Percentiles rank a stretch among this genome's conserved stretches.
These are phyloP conservation scores for Ceriops zippeliana DNA, from an alignment of 345 rosid genomes.

Conservation along the genomic window DNA sequence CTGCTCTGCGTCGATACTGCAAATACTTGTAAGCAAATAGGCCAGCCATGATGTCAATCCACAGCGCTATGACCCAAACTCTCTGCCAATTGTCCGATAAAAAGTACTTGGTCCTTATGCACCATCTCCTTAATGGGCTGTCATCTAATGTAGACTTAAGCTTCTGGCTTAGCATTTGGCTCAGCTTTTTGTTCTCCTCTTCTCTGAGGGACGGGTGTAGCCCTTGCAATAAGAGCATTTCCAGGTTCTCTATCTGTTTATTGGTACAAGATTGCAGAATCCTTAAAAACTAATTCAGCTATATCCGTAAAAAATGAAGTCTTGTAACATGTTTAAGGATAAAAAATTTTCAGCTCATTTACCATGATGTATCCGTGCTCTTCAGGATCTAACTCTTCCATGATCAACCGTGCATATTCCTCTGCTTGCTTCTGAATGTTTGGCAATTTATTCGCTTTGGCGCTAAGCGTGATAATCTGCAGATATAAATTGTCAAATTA, in stretches of 20 bases:
- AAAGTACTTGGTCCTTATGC: slow-evolving; percentile 42
- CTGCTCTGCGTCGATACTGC: slow-evolving; percentile 47
- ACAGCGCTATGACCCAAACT: slow-evolving; percentile 61
- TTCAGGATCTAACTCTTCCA: slow-evolving; percentile 85
- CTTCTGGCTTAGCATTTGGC: slow-evolving; percentile 74
- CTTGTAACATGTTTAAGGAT: neutral
- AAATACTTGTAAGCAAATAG: slow-evolving; percentile 57
- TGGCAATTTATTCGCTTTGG: slow-evolving; percentile 66
- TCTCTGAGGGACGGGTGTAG: slow-evolving; percentile 42
- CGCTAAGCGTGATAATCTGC: slow-evolving; percentile 72
- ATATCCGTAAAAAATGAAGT: neutral
- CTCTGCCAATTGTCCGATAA: slow-evolving; percentile 71
- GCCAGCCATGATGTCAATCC: slow-evolving; percentile 57
- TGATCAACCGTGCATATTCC: slow-evolving; percentile 75
- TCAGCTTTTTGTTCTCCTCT: slow-evolving; percentile 63
- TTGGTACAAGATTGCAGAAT: slow-evolving; percentile 4
- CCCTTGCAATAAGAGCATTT: slow-evolving; percentile 59
- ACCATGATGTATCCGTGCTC: slow-evolving; percentile 73
- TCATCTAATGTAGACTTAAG: slow-evolving; percentile 52
- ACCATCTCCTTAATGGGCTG: slow-evolving; percentile 47
- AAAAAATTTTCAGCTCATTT: slow-evolving; percentile 7
- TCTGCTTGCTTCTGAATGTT: slow-evolving; percentile 69
- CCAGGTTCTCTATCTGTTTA: slow-evolving; percentile 59
- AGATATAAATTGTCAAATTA: neutral
- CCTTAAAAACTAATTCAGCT: neutral